These are phyloP conservation scores for Pterocarpus santalinus DNA, from an alignment of 306 rosid genomes.

Conservation along the genomic window DNA sequence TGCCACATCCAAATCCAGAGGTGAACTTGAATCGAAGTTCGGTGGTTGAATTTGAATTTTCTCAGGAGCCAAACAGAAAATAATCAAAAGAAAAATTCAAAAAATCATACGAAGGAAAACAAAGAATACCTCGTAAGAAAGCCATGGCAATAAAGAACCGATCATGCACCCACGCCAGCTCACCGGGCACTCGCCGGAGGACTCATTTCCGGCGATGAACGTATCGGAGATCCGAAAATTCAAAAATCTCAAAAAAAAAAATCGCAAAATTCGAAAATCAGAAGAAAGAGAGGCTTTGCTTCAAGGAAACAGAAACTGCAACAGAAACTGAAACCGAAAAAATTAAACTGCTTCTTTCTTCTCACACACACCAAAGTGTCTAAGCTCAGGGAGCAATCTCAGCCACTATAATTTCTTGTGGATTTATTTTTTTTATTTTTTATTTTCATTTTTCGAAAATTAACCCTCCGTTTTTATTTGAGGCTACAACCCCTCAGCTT, in stretches of 20 bases:
- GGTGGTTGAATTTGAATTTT: conserved; percentile 43
- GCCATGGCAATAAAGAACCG: conserved; percentile 51
- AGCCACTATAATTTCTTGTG: conserved; percentile 82
- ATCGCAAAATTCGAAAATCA: conserved; percentile 14
- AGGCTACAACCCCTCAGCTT: conserved; percentile 47
- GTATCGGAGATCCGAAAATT: conserved; percentile 48
- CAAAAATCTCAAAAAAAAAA: background rate
- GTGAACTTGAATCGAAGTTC: conserved; percentile 29
- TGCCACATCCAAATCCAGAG: conserved; percentile 45
- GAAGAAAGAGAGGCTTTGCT: conserved; percentile 31
- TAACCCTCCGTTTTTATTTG: conserved; percentile 46
- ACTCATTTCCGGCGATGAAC: conserved; percentile 56
- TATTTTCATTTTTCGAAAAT: conserved; percentile 8
- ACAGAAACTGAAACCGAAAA: conserved; percentile 32
- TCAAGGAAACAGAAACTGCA: conserved; percentile 12
- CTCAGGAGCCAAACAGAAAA: conserved; percentile 71
- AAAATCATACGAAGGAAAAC: background rate
- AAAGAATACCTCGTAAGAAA: conserved; percentile 55
- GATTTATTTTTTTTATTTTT: conserved; percentile 50
- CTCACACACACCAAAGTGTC: conserved; percentile 28
- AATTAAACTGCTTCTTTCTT: background rate
- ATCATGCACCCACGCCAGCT: conserved; percentile 48
- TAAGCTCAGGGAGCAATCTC: conserved; percentile 65
- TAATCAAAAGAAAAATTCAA: background rate
- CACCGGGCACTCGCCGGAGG: conserved; percentile 49